Base-by-base conservation (phyloP, 2,329 filamentous ascomycete genomes). In the Exophiala dermatitidis region DNA sequence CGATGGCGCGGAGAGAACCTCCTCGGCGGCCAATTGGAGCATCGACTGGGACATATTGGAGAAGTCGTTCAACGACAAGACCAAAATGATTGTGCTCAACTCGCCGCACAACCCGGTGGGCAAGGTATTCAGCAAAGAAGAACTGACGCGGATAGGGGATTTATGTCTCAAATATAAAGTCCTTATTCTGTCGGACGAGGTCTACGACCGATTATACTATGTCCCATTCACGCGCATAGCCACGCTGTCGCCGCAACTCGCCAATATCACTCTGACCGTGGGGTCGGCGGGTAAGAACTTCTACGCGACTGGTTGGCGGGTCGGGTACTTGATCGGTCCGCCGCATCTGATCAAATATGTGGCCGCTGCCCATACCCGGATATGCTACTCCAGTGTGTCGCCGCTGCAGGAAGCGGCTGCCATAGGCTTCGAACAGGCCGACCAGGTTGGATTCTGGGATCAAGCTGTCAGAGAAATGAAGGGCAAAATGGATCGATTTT, bases 271-370 rank as follows among this genome's bases (percentile, higher is more conserved):
- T 3, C 72, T 98, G 46, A 97, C 93, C 0, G 93, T 98, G 31
- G 93, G 93, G 19, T 95, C 90, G 0, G 93, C 90, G 1, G 93
- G 93, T 64, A 98, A 98, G 79, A 94, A 93, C 76, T 98, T 98
- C 72, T 97, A 97, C 67, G 89, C 88, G 52, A 98, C 93, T 0
- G 93, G 93, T 45, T 98, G 93, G 93, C 84, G 93, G 53, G 90
- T 97, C 62, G 88, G 93, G 51, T 98, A 91, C 83, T 76, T 98
- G 36, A 93, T 97, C 66, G 93, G 93, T 0, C 89, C 88, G 0
- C 81, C 88, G 49, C 81, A 95, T 57, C 76, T 97, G 48, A 90
- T 97, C 72, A 86, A 94, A 68, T 88, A 95, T 68, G 91, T 95
- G 33, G 83, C 87, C 7, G 89, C 89, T 12, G 93, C 93, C 0